Percentiles rank a stretch among this genome's conserved stretches.
phyloP scores from a whole-genome alignment of 768 basidiomycete species.

The Trametes maxima region DNA sequence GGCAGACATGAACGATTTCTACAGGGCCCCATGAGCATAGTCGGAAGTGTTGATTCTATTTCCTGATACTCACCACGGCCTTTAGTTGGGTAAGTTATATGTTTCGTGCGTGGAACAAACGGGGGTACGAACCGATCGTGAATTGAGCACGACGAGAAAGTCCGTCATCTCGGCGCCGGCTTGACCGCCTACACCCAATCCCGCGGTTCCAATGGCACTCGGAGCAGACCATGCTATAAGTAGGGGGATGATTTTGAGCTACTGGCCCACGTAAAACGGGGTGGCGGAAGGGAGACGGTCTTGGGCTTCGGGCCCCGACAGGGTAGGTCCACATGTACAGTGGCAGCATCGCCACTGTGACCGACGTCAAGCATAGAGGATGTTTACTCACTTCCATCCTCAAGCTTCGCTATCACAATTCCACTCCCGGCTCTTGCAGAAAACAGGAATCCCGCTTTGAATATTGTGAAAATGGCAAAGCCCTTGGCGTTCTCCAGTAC shows the following conservation, averaged over 20 bases:
- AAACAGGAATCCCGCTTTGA: constrained; percentile 73
- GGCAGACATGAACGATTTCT: constrained; percentile 92
- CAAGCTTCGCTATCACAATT: constrained; percentile 82
- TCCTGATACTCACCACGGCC: constrained; percentile 52
- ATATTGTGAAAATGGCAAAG: constrained; percentile 89
- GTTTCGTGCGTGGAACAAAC: background rate
- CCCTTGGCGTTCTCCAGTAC: constrained; percentile 64
- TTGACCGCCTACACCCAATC: constrained; percentile 85
- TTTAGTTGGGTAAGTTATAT: background rate
- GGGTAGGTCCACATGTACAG: background rate
- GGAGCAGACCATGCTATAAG: constrained; percentile 87
- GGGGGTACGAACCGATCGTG: constrained; percentile 57
- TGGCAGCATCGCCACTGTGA: background rate
- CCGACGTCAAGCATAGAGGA: background rate
- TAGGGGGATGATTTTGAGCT: background rate
- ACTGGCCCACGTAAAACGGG: background rate
- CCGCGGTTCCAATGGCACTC: constrained; percentile 92
- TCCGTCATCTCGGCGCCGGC: constrained; percentile 88
- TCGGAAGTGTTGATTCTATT: background rate
- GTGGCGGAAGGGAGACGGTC: background rate
- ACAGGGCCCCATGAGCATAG: constrained; percentile 1
- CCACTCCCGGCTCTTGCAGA: constrained; percentile 83
- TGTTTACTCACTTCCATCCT: constrained; percentile 73
- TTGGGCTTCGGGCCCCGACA: background rate
- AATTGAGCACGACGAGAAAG: constrained; percentile 88